Evolutionary conservation across 345 rosid species (phyloP), one percentile per base, ranked within the genome.

Genomic region (Pelargonium nanum): DNA sequence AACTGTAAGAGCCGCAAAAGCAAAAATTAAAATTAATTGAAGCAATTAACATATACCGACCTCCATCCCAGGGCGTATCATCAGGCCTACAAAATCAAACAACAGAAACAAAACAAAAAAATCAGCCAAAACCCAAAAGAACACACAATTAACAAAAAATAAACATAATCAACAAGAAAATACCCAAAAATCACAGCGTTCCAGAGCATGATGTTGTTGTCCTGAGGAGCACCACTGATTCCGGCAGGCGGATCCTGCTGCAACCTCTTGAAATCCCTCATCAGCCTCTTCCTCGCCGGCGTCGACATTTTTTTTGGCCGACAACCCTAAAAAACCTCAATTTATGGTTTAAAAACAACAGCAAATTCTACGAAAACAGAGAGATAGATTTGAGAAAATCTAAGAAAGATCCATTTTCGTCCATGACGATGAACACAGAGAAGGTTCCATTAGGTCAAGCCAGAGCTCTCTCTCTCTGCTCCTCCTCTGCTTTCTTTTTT

Each of bases 61-160:
- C 96, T 81, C 92, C 92, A 66, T 88, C 96, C 92, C 96, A 88
- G 0, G 91, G 86, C 24, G 86, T 78, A 71, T 83, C 92, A 62
- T 83, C 88, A 61, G 88, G 96, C 44, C 91, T 85, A 82, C 76
- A 74, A 83, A 40, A 55, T 50, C 69, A 67, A 64, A 28, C 55
- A 74, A 20, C n/a, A 53, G 22, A 52, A 52, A 52, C 5, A 52
- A 52, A 52, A 17, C 55, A 52, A 21, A n/a, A 19, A 52, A 20
- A 19, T 9, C 7, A 40, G 15, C 10, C 9, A 40, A 40, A 40
- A 40, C 48, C n/a, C n/a, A n/a, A 40, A 9, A 17, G 48, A 7
- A 40, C 9, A 40, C 16, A 56, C 59, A 55, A 73, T 69, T 65
- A 65, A 72, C 62, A 26, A 68, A 16, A 62, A 26, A 54, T 6